These are phyloP conservation scores for Penicillium sp. DNA, from an alignment of 2,329 filamentous ascomycete species.

Conservation along the genomic window DNA sequence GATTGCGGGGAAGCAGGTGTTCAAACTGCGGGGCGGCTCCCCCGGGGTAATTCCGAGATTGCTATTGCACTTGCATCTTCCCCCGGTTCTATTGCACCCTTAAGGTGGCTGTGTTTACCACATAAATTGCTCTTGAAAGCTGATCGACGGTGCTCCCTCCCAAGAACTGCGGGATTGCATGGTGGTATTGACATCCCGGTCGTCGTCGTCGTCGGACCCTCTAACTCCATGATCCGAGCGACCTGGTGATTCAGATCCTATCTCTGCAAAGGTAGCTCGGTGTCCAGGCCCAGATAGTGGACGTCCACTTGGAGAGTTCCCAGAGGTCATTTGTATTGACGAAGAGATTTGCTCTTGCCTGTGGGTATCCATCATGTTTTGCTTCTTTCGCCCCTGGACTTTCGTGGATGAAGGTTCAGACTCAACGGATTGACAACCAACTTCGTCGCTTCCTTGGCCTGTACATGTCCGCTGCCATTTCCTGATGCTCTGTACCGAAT, in stretches of 20 bases:
- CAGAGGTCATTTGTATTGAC: neutral
- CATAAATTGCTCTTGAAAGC: slow-evolving; percentile 34
- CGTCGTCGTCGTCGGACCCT: neutral
- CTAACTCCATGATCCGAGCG: neutral
- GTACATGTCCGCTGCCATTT: slow-evolving; percentile 36
- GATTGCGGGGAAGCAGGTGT: neutral
- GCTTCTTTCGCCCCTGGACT: neutral
- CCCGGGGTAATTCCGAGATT: slow-evolving; percentile 9
- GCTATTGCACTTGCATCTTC: neutral
- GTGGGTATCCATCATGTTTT: neutral
- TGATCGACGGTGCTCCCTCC: slow-evolving; percentile 30
- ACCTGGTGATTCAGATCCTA: neutral
- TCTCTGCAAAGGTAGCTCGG: neutral
- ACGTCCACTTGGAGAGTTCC: neutral
- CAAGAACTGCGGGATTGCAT: slow-evolving; percentile 23
- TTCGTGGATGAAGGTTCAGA: neutral
- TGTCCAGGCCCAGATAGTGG: neutral
- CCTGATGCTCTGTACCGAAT: slow-evolving; percentile 33
- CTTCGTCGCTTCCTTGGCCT: neutral
- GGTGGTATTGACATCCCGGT: neutral
- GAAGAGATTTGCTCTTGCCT: neutral
- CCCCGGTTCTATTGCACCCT: neutral
- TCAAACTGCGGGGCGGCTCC: neutral
- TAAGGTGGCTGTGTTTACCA: slow-evolving; percentile 20
- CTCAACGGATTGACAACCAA: neutral